Percentiles rank a stretch among this genome's conserved stretches.
Conservation (phyloP, 176 grass and related monocot species). For the Musa acuminata region DNA sequence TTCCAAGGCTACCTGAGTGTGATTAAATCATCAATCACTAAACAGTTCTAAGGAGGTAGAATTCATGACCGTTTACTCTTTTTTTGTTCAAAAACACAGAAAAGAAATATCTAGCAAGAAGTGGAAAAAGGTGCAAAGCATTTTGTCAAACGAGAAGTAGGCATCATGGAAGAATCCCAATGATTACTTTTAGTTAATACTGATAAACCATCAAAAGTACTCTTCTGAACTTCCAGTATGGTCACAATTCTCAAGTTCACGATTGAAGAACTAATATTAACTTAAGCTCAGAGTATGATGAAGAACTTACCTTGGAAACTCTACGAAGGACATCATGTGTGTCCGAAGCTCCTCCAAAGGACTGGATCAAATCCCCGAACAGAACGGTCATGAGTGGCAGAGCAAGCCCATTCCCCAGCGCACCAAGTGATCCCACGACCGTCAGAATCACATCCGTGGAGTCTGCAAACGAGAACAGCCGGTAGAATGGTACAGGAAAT, state of each 20-base stretch:
- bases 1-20: slow-evolving; percentile 39
- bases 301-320: too few species aligned
- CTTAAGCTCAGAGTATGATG: background rate
- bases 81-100: background rate
- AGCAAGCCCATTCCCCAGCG: slow-evolving; percentile 70
- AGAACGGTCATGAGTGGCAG: slow-evolving; percentile 93
- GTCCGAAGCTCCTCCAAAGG: slow-evolving; percentile 68
- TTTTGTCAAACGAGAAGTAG: background rate
- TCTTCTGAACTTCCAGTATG: background rate
- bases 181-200: too few species aligned
- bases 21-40: background rate
- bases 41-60: background rate
- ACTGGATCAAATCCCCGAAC: slow-evolving; percentile 65
- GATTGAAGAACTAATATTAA: too few species aligned
- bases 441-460: slow-evolving; percentile 54
- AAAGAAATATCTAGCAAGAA: background rate
- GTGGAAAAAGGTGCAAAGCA: background rate
- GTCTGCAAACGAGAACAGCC: slow-evolving; percentile 86
- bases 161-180: too few species aligned
- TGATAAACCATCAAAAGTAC: too few species aligned
- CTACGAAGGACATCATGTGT: slow-evolving; percentile 47
- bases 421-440: slow-evolving; percentile 57
- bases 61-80: background rate
- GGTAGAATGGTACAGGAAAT: slow-evolving; percentile 69
- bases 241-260: too few species aligned